These are phyloP conservation scores for Lepidium africanum DNA, from an alignment of 345 rosid species.

Conservation along the genomic window DNA sequence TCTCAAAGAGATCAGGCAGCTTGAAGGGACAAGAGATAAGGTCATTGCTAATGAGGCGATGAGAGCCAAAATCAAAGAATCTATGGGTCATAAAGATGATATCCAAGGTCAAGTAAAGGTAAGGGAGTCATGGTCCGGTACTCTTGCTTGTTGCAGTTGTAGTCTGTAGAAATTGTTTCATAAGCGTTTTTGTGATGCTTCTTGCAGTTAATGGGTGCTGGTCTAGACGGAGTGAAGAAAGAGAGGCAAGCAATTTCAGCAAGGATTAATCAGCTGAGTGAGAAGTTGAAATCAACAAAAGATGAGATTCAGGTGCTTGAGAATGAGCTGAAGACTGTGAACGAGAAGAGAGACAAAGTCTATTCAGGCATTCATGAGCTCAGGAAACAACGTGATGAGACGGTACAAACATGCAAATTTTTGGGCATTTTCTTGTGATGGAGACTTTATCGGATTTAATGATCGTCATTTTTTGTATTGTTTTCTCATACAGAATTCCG, in stretches of 20 bases:
- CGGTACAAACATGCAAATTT: constrained; percentile 37
- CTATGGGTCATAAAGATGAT: constrained; percentile 78
- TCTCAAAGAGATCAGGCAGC: constrained; percentile 80
- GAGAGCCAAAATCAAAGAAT: constrained; percentile 80
- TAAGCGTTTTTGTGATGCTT: not conserved
- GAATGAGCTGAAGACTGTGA: constrained; percentile 44
- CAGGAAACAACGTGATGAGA: constrained; percentile 59
- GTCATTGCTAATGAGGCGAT: constrained; percentile 78
- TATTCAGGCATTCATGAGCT: constrained; percentile 46
- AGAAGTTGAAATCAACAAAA: constrained; percentile 46
- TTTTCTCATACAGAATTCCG: constrained; percentile 46
- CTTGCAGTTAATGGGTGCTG: constrained; percentile 75
- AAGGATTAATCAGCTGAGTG: constrained; percentile 47
- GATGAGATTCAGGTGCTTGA: constrained; percentile 48
- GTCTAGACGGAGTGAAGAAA: constrained; percentile 83
- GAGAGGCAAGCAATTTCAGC: constrained; percentile 65
- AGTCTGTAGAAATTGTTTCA: not conserved
- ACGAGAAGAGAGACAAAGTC: constrained; percentile 56
- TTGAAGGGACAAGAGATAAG: constrained; percentile 87
- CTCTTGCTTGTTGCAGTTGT: constrained; percentile 22
- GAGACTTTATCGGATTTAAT: not conserved
- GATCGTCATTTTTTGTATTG: not conserved
- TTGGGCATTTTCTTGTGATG: not conserved
- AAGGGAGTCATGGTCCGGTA: constrained; percentile 21
- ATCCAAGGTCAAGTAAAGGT: constrained; percentile 95